These are phyloP conservation scores for Torulaspora franciscae DNA, from an alignment of 805 yeast species.

Conservation along the genomic window DNA sequence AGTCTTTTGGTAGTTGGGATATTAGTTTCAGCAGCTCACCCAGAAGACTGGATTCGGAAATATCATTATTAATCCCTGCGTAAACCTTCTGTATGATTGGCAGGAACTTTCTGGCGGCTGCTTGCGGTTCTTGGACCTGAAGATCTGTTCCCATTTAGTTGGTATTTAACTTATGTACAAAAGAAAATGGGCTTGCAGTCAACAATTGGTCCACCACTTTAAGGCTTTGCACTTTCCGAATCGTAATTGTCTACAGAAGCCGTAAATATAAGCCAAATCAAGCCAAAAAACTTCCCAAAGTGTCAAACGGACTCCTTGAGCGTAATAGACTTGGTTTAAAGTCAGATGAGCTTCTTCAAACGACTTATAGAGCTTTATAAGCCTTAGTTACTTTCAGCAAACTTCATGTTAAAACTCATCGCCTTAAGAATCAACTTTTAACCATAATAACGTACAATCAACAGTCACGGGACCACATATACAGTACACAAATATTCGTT, in stretches of 20 bases:
- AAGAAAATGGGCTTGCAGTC: not conserved
- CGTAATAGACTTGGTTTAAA: not conserved
- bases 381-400: not conserved
- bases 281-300: not conserved
- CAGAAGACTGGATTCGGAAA: conserved; percentile 32
- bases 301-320: not conserved
- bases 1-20: conserved; percentile 27
- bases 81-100: conserved; percentile 30
- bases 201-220: not conserved
- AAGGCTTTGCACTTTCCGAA: conserved; percentile 1
- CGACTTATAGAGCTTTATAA: not conserved
- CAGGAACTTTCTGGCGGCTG: conserved; percentile 19
- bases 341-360: not conserved
- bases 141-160: conserved; percentile 13
- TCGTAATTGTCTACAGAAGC: conserved; percentile 1
- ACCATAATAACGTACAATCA: not conserved
- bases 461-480: not conserved
- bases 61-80: conserved; percentile 25
- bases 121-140: conserved; percentile 11
- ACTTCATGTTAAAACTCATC: conserved; percentile 1
- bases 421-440: not conserved
- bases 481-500: not conserved
- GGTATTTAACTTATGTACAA: conserved; percentile 3
- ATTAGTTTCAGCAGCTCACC: conserved; percentile 40
- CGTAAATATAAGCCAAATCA: not conserved